Evolutionary conservation across 768 basidiomycete species (phyloP).

Genomic region (Pleurotus salmoneostramineus): DNA sequence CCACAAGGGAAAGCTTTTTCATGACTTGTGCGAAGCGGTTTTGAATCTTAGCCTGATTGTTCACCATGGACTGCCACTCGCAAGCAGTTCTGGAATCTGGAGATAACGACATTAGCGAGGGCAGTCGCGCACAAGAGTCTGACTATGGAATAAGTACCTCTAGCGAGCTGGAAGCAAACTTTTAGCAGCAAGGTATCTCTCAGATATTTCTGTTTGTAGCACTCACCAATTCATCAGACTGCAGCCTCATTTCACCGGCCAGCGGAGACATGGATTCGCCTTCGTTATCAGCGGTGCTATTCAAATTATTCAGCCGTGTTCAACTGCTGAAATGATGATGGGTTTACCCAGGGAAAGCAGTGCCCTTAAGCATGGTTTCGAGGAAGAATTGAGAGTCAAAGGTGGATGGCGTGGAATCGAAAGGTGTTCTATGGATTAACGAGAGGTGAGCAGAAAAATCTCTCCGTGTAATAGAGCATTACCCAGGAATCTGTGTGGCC

Average conservation of each 20-base stretch:
- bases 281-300: conserved; percentile 28
- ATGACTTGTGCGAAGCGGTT: conserved; percentile 34
- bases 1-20: conserved; percentile 38
- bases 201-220: not conserved
- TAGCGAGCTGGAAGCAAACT: conserved; percentile 19
- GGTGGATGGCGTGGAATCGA: conserved; percentile 16
- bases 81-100: conserved; percentile 42
- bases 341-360: conserved; percentile 35
- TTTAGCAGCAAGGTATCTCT: not conserved
- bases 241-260: conserved; percentile 37
- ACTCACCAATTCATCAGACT: conserved; percentile 34
- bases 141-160: conserved; percentile 9
- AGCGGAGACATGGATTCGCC: conserved; percentile 38
- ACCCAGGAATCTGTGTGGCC: conserved; percentile 10
- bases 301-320: no score
- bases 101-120: not conserved
- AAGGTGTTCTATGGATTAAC: conserved; percentile 16
- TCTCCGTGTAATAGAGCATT: conserved; percentile 12
- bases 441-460: conserved; percentile 12
- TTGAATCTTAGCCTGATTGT: conserved; percentile 28
- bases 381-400: conserved; percentile 19
- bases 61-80: conserved; percentile 40
- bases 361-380: conserved; percentile 25
- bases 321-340: no score
- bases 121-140: no score